Base-by-base conservation (phyloP, 2,329 filamentous ascomycete genomes). In the Colletotrichum sp. region DNA sequence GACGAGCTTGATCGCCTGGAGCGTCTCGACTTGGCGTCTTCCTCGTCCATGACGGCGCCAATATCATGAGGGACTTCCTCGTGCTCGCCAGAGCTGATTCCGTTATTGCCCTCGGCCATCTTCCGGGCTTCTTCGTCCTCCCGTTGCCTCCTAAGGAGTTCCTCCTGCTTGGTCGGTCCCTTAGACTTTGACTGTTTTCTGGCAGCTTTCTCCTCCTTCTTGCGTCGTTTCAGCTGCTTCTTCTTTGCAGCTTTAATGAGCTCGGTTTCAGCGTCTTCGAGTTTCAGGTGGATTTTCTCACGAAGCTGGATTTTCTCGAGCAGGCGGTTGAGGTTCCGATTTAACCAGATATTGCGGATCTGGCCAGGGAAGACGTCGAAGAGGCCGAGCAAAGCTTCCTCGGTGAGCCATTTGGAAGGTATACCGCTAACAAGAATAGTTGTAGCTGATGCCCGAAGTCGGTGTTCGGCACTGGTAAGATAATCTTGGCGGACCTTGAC, bases 311-410 rank as follows among this genome's bases (percentile, higher is more conserved):
- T 94, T 82, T 98, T 98, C 76, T 96, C 94, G 62, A 95, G 90
- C 13, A 99, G 89, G 10, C 93, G 90, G 58, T 96, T 95, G 78
- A 95, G 93, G 81, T 99, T 95, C 76, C 96, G 92, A 75, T 98
- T 99, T 80, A 99, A 93, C 96, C 96, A 99, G 62, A 99, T 94
- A 79, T 98, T 98, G 75, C 95, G 92, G 81, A 99, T 94, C 34
- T 97, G 97, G 25, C 97, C 97, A 0, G 97, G 97, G 79, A 98
- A 98, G 2, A 98, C 96, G 82, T 99, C 97, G 80, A 97, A 99
- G 0, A 99, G 88, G 1, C 94, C 94, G 74, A 92, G 90, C 6
- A 99, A 89, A 1, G 95, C 95, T 60, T 98, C 93, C 65, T 95
- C 91, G 3, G 91, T 95, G 9, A 98, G 91, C 97, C 97, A 99